Evolutionary conservation across 495 filamentous ascomycete genomes (phyloP).

Genomic region (Neurospora terricola): DNA sequence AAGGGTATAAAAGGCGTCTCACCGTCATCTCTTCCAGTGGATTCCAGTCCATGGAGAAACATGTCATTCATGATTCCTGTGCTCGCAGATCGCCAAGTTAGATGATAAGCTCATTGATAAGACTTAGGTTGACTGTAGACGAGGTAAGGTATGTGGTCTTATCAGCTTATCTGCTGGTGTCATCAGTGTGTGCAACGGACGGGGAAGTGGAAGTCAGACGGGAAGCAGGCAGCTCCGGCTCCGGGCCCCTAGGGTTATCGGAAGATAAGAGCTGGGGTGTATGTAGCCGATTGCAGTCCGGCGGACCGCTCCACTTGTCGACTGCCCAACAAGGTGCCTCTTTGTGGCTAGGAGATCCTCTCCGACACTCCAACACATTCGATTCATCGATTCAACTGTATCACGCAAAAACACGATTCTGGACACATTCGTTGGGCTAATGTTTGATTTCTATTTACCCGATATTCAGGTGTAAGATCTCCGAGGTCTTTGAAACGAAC

Average conservation of each 20-base stretch:
- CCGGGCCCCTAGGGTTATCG: not conserved
- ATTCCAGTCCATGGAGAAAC: not conserved
- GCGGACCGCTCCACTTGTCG: not conserved
- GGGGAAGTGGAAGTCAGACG: not conserved
- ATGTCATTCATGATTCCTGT: not conserved
- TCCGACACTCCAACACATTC: not conserved
- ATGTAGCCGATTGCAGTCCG: not conserved
- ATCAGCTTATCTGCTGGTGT: not conserved
- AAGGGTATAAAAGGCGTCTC: not conserved
- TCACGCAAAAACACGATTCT: not conserved
- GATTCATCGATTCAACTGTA: not conserved
- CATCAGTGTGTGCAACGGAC: not conserved
- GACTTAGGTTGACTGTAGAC: not conserved
- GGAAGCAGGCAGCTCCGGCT: not conserved
- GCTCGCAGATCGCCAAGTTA: not conserved
- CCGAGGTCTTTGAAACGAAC: not conserved
- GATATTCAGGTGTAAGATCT: not conserved
- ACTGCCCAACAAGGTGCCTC: not conserved
- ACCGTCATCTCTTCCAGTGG: not conserved
- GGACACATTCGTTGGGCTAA: not conserved
- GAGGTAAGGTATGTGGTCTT: too few species aligned
- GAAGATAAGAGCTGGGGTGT: not conserved
- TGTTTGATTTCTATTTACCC: not conserved
- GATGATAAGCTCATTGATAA: not conserved
- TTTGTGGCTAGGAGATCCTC: not conserved